Evolutionary conservation across 1,284 basidiomycete species (phyloP).

Genomic region (Ustilago esculenta): DNA sequence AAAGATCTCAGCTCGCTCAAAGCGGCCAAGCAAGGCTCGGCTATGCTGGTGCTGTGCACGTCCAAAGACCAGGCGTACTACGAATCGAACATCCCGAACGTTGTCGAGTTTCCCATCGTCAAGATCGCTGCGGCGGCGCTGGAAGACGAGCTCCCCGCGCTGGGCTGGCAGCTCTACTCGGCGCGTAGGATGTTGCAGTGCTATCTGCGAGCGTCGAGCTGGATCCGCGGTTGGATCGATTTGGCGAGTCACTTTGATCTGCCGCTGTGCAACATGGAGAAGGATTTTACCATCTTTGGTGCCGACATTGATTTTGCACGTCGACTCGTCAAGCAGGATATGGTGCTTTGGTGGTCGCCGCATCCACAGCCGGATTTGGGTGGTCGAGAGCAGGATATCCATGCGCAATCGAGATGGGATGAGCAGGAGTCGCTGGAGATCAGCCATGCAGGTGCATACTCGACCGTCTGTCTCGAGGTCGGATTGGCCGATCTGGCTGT

Average conservation of each 20-base stretch:
- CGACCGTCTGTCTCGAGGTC: constrained; percentile 91
- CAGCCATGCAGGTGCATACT: constrained; percentile 83
- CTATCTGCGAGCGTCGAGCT: constrained; percentile 80
- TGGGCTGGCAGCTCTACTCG: constrained; percentile 72
- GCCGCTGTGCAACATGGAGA: constrained; percentile 87
- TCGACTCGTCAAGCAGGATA: constrained; percentile 84
- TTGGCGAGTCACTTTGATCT: constrained; percentile 91
- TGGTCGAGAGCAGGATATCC: constrained; percentile 86
- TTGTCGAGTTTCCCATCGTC: constrained; percentile 83
- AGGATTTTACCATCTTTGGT: constrained; percentile 85
- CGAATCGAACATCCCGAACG: constrained; percentile 76
- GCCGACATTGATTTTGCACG: constrained; percentile 92
- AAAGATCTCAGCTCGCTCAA: constrained; percentile 78
- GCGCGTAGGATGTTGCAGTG: constrained; percentile 79
- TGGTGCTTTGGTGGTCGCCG: constrained; percentile 93
- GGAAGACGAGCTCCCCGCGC: constrained; percentile 73
- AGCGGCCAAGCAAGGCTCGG: constrained; percentile 76
- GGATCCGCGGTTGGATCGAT: constrained; percentile 83
- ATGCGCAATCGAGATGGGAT: constrained; percentile 68
- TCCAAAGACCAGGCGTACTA: constrained; percentile 86
- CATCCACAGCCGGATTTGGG: constrained; percentile 86
- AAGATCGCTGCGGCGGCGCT: constrained; percentile 81
- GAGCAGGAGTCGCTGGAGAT: constrained; percentile 84
- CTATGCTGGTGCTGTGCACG: constrained; percentile 83
- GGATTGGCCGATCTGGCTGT: constrained; percentile 91